phyloP scores from a whole-genome alignment of 164 flowering plant species.

The Umbilicus rupestris region DNA sequence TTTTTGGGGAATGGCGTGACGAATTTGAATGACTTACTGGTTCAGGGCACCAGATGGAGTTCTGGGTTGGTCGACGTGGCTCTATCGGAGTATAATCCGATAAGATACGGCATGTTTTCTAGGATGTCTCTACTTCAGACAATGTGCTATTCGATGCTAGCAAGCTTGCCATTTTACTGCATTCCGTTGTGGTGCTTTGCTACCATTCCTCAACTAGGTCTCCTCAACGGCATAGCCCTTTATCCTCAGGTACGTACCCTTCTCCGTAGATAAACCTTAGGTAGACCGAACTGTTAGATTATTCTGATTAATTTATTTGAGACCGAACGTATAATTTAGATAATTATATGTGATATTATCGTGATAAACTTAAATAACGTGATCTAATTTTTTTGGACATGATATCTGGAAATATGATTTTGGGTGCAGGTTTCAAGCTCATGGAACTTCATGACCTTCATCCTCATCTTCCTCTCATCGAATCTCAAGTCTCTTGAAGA shows the following conservation, averaged over 20 bases:
- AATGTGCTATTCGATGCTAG: slow-evolving; percentile 24
- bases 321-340: no score
- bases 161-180: slow-evolving; percentile 18
- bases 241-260: slow-evolving; percentile 25
- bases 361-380: no score
- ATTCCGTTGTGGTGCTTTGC: slow-evolving; percentile 26
- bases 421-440: background rate
- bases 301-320: no score
- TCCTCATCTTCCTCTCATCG: slow-evolving; percentile 1
- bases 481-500: background rate
- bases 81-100: slow-evolving; percentile 30
- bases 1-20: slow-evolving; percentile 31
- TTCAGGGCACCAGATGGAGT: slow-evolving; percentile 33
- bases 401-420: background rate
- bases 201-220: slow-evolving; percentile 34
- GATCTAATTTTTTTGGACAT: no score
- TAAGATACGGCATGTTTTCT: slow-evolving; percentile 18
- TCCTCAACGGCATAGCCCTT: slow-evolving; percentile 28
- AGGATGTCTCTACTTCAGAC: slow-evolving; percentile 25
- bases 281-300: no score
- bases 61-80: slow-evolving; percentile 29
- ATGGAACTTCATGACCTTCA: background rate
- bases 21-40: slow-evolving; percentile 20
- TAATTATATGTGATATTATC: no score
- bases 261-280: no score